Conservation (phyloP, 1,284 basidiomycete genomes). For the Puccinia polysora region DNA sequence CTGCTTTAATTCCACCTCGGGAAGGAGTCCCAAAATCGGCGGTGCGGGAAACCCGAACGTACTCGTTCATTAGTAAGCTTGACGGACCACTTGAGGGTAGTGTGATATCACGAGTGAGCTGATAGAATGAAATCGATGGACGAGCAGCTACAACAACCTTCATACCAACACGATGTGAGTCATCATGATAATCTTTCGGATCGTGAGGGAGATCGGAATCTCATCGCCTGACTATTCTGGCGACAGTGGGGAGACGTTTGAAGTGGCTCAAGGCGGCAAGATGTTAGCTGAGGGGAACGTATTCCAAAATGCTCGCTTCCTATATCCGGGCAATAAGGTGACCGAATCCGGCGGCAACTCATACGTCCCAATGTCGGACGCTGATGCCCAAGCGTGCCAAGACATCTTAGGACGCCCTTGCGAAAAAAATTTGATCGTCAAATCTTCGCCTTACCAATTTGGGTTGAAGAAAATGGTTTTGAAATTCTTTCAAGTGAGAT, state of each 20-base stretch:
- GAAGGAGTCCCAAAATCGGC: constrained; percentile 31
- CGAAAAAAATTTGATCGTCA: constrained; percentile 4
- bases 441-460: constrained; percentile 2
- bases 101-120: no score
- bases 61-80: constrained; percentile 18
- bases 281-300: constrained; percentile 39
- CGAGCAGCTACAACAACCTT: constrained; percentile 42
- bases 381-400: constrained; percentile 1
- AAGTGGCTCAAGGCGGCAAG: constrained; percentile 7
- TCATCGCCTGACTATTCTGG: not conserved
- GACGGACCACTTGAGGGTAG: no score
- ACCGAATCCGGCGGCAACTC: constrained; percentile 15
- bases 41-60: constrained; percentile 9
- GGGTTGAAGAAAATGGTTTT: not conserved
- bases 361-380: constrained; percentile 1
- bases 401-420: constrained; percentile 24
- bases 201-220: not conserved
- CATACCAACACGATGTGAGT: constrained; percentile 25
- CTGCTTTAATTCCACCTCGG: constrained; percentile 33
- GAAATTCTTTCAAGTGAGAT: constrained; percentile 5
- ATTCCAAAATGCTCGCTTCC: constrained; percentile 15
- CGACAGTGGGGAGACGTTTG: constrained; percentile 19
- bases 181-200: no score
- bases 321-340: not conserved
- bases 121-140: no score